Conservation (phyloP, 306 rosid species). For the Rosa multiflora region DNA sequence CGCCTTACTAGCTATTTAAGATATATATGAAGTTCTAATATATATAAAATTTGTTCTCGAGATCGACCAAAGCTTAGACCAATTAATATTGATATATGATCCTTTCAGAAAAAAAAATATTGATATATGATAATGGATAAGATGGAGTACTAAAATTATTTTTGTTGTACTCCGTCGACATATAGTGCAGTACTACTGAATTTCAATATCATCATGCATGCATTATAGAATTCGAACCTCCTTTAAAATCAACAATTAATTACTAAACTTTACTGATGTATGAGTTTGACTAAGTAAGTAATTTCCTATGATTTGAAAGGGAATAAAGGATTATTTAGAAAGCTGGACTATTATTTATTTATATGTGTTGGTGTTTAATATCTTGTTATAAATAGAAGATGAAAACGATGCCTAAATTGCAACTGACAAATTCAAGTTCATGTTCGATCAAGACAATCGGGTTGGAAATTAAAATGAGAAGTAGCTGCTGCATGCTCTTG, state of each 20-base stretch:
- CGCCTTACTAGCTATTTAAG: not conserved
- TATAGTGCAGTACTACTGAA: not conserved
- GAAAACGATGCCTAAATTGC: not conserved
- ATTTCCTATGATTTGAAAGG: not conserved
- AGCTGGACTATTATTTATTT: not conserved
- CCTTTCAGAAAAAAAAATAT: not conserved
- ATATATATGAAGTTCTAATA: not conserved
- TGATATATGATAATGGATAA: not conserved
- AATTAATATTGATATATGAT: not conserved
- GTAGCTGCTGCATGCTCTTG: constrained; percentile 3
- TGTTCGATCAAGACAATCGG: not conserved
- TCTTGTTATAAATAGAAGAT: not conserved
- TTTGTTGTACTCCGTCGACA: not conserved
- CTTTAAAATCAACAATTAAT: not conserved
- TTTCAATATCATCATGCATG: not conserved
- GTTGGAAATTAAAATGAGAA: not conserved
- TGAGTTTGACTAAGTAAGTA: not conserved
- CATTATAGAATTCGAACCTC: not conserved
- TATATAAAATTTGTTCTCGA: not conserved
- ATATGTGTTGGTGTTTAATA: not conserved
- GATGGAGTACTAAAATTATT: not conserved
- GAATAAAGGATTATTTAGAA: not conserved
- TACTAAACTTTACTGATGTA: not conserved
- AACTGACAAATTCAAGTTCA: not conserved
- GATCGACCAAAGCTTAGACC: not conserved